A percentile compares a stretch with the other conserved stretches of the same genome.
Evolutionary conservation across 495 filamentous ascomycete genomes (phyloP).

Genomic region (Aspergillus ellipticus): DNA sequence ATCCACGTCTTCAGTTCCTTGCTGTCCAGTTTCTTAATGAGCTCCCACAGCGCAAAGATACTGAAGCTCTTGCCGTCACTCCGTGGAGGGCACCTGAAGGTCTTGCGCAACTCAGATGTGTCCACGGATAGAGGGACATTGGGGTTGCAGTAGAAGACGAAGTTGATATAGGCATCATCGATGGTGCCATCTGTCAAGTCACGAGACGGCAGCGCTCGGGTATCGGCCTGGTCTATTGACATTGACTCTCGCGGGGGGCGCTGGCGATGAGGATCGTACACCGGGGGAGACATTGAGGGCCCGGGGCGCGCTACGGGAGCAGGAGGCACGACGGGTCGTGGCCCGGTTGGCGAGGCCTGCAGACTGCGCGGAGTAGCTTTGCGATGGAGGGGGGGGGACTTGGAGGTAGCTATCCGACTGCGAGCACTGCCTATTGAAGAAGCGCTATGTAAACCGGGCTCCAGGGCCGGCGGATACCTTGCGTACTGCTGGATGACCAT

Average conservation of each 20-base stretch:
- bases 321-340: constrained; percentile 28
- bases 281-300: constrained; percentile 41
- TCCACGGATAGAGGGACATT: constrained; percentile 67
- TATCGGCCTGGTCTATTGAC: constrained; percentile 32
- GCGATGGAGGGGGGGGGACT: constrained; percentile 39
- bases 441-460: constrained; percentile 38
- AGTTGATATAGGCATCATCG: constrained; percentile 82
- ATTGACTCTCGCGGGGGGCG: constrained; percentile 31
- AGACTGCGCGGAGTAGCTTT: constrained; percentile 44
- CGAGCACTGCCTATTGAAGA: constrained; percentile 43
- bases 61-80: constrained; percentile 93
- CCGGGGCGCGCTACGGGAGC: constrained; percentile 31
- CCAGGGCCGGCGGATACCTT: constrained; percentile 38
- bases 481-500: constrained; percentile 46
- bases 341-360: constrained; percentile 40
- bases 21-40: constrained; percentile 75
- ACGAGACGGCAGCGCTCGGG: constrained; percentile 58
- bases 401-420: constrained; percentile 35
- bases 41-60: constrained; percentile 72
- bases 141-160: constrained; percentile 91
- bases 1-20: constrained; percentile 98
- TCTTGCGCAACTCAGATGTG: constrained; percentile 68
- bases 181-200: constrained; percentile 70
- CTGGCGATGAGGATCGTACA: constrained; percentile 33
- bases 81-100: constrained; percentile 79